phyloP scores from a whole-genome alignment of 208 protist species.

The Jaenimonas drosophilae region DNA sequence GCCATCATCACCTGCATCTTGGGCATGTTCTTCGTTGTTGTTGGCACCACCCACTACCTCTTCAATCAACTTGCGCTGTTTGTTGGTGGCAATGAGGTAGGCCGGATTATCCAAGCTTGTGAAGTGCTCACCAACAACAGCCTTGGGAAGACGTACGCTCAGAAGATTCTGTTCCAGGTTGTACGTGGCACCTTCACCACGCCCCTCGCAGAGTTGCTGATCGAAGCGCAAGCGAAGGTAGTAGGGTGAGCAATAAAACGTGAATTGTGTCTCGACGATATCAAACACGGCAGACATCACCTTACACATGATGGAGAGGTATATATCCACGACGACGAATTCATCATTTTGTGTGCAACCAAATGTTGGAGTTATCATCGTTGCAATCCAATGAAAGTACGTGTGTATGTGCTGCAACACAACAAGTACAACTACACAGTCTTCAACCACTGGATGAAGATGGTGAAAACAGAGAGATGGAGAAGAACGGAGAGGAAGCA shows the following conservation, averaged over 20 bases:
- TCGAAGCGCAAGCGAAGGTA: conserved; percentile 85
- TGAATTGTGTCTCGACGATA: conserved; percentile 74
- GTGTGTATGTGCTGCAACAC: too few relatives aligned
- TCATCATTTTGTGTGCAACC: conserved; percentile 61
- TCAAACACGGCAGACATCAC: conserved; percentile 68
- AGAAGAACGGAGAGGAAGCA: not conserved
- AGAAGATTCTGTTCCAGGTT: conserved; percentile 62
- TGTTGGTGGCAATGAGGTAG: conserved; percentile 78
- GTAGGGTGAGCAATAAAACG: conserved; percentile 84
- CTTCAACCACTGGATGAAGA: not conserved
- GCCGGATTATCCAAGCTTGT: conserved; percentile 77
- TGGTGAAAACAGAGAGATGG: not conserved
- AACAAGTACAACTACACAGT: not conserved
- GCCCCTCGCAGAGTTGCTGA: conserved; percentile 62
- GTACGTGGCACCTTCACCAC: conserved; percentile 64
- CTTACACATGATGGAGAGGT: conserved; percentile 71
- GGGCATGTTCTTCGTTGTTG: not conserved
- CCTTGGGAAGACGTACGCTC: conserved; percentile 80
- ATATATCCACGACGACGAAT: conserved; percentile 74
- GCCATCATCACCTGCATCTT: not conserved
- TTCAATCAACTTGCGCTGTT: conserved; percentile 45
- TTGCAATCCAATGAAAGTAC: not conserved
- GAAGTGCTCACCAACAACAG: conserved; percentile 46
- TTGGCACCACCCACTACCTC: not conserved
- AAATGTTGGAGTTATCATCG: conserved; percentile 85